Evolutionary conservation across 768 basidiomycete species (phyloP), one percentile per base, ranked within the genome.

Genomic region (Mycena sanguinolenta): DNA sequence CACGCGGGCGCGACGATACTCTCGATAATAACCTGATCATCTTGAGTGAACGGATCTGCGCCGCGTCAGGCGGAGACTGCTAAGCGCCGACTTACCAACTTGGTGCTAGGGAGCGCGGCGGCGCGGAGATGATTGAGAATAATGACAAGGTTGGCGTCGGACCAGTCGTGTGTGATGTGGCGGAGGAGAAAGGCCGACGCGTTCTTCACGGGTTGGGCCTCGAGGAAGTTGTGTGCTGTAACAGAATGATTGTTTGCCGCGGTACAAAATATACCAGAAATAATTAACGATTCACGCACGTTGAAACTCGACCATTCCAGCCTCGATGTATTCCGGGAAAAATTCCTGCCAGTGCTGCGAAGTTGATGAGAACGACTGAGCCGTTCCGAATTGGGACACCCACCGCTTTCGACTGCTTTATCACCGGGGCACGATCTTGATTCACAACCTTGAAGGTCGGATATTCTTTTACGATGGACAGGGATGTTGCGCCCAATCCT

Each of bases 81-180:
- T n/a, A 25, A 19, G 19, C 2, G n/a, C 6, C 4, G 32, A 34
- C 44, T 4, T 4, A 50, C 25, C 2, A 70, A 58, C n/a, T 49
- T n/a, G 21, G 58, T 65, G 2, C 38, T 46, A 2, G 68, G 62
- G 21, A 34, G 16, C 2, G 81, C 81, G 1, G 78, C 78, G 23
- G 79, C 78, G 23, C 86, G 80, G 3, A 88, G 79, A 36, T 84
- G 84, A 21, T 82, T 75, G 53, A 89, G 76, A 30, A 89, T 86
- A 32, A 80, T 81, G 21, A 67, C 71, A 27, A 78, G 76, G 23
- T 69, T 77, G 1, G 72, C 75, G 59, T 88, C 88, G 1, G 86
- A 81, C 87, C 87, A 88, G 72, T 89, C 86, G 67, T 89, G 88
- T 28, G 86, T 81, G 57, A 88, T 81, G 17, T 83, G 81, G 21